Conservation (phyloP, 148 eudicot genomes). For the Persicaria maculosa region DNA sequence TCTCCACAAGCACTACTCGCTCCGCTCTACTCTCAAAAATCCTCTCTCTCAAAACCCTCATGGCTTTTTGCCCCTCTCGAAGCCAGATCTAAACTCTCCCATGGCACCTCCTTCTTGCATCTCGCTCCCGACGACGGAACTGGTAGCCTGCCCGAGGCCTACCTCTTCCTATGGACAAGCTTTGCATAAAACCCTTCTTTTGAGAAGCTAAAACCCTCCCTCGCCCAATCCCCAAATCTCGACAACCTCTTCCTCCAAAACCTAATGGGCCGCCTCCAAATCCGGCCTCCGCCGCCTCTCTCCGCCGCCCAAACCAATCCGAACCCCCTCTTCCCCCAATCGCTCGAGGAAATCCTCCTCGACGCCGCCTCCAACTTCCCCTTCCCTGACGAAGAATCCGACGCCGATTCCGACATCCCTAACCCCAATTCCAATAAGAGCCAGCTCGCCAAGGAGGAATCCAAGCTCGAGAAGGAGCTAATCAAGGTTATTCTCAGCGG, state of each 20-base stretch:
- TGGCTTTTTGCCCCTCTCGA: no score
- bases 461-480: constrained; percentile 69
- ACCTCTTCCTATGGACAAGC: no score
- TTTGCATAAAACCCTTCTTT: not conserved
- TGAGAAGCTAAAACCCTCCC: constrained; percentile 4
- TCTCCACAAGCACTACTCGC: no score
- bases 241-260: constrained; percentile 86
- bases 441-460: constrained; percentile 69
- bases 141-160: no score
- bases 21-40: no score
- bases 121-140: no score
- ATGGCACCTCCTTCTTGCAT: no score
- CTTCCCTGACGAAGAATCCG: constrained; percentile 17
- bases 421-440: constrained; percentile 14
- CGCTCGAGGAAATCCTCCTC: constrained; percentile 72
- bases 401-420: constrained; percentile 17
- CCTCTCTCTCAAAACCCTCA: no score
- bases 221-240: constrained; percentile 24
- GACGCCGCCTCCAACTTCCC: constrained; percentile 23
- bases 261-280: constrained; percentile 60
- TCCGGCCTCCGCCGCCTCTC: constrained; percentile 35
- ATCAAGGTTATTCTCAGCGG: constrained; percentile 56
- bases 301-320: constrained; percentile 3
- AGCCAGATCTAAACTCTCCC: no score
- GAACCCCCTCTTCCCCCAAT: constrained; percentile 30